phyloP scores from a whole-genome alignment of 2,329 filamentous ascomycete genomes.

The Aschersonia sp. region DNA sequence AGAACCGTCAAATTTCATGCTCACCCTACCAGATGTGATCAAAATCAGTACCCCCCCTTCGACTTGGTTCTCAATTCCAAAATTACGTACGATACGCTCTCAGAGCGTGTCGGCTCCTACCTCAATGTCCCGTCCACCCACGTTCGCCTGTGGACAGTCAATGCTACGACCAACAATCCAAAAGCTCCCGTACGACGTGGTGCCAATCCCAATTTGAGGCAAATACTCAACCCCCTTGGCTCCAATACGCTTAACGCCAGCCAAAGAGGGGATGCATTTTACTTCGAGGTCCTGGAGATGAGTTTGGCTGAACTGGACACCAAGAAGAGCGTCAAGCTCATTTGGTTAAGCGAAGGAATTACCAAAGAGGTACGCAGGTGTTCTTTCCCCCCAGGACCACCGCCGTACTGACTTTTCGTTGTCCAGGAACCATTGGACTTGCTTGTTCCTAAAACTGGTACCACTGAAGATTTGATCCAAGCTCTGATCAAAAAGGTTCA shows the following conservation, averaged over 20 bases:
- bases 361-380: slow-evolving; percentile 57
- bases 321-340: slow-evolving; percentile 75
- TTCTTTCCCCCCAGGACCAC: neutral
- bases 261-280: slow-evolving; percentile 66
- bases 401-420: neutral
- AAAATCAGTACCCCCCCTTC: slow-evolving; percentile 50
- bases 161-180: slow-evolving; percentile 59
- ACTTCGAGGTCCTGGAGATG: slow-evolving; percentile 89
- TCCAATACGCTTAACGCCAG: slow-evolving; percentile 51
- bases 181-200: slow-evolving; percentile 65
- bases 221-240: slow-evolving; percentile 65
- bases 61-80: slow-evolving; percentile 70
- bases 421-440: slow-evolving; percentile 61
- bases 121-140: slow-evolving; percentile 71
- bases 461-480: slow-evolving; percentile 62
- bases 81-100: slow-evolving; percentile 77
- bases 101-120: slow-evolving; percentile 67
- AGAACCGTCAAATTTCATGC: slow-evolving; percentile 67
- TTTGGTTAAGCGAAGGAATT: slow-evolving; percentile 78
- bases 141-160: slow-evolving; percentile 81
- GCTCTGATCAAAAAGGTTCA: slow-evolving; percentile 69
- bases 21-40: slow-evolving; percentile 41
- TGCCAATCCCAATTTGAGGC: slow-evolving; percentile 54
- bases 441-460: slow-evolving; percentile 76
- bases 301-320: slow-evolving; percentile 86